Evolutionary conservation across 768 basidiomycete species (phyloP).

Genomic region (Glaciozyma antarctica): DNA sequence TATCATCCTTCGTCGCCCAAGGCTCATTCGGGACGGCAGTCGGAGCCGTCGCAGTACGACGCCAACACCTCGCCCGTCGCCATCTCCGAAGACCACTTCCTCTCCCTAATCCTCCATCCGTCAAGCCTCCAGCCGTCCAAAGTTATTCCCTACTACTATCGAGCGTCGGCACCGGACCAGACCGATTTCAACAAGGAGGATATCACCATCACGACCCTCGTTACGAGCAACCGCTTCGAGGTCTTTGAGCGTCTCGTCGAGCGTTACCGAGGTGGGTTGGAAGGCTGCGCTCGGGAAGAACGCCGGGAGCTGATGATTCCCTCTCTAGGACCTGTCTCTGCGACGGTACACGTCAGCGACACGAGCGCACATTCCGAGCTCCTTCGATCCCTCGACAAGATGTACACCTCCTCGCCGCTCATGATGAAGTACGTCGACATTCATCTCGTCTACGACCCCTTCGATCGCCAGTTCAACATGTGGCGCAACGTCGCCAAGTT

Average conservation of each 20-base stretch:
- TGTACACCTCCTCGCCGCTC: constrained; percentile 57
- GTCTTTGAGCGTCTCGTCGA: constrained; percentile 63
- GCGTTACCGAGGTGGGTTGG: constrained; percentile 58
- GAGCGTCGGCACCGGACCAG: constrained; percentile 46
- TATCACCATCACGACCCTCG: constrained; percentile 74
- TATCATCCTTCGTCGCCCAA: constrained; percentile 8
- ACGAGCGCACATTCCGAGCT: constrained; percentile 40
- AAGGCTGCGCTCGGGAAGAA: not conserved
- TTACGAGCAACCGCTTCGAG: constrained; percentile 67
- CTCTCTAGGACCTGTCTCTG: constrained; percentile 65
- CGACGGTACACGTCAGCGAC: constrained; percentile 61
- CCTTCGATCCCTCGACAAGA: constrained; percentile 54
- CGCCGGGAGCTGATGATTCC: not conserved
- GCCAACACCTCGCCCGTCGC: not conserved
- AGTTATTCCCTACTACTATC: constrained; percentile 72
- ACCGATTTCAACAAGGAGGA: constrained; percentile 50
- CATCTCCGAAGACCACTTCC: constrained; percentile 34
- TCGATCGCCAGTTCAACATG: constrained; percentile 73
- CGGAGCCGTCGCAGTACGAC: not conserved
- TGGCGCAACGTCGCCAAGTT: constrained; percentile 80
- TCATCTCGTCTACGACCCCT: constrained; percentile 69
- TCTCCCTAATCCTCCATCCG: constrained; percentile 34
- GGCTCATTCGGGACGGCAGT: constrained; percentile 18
- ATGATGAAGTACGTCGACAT: constrained; percentile 69
- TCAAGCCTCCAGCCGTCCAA: constrained; percentile 52